A percentile compares a stretch with the other conserved stretches of the same genome.
These are phyloP conservation scores for Beverwykella pulmonaria DNA, from an alignment of 495 filamentous ascomycete genomes.

Conservation along the genomic window DNA sequence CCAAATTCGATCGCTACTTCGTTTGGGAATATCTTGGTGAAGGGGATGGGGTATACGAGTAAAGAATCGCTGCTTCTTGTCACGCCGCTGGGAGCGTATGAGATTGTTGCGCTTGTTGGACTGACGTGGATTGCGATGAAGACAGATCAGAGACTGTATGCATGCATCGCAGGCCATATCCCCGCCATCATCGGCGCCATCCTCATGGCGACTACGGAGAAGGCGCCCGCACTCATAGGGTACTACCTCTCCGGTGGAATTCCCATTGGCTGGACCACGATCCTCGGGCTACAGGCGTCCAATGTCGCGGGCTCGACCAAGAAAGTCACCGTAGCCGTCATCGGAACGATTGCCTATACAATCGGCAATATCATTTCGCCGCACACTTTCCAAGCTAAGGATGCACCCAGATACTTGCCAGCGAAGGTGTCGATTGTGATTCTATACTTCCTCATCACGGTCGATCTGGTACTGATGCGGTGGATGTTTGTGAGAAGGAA, in stretches of 20 bases:
- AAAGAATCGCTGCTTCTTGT: not conserved
- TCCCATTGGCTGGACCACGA: not conserved
- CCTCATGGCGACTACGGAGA: not conserved
- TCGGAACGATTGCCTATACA: not conserved
- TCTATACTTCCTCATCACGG: conserved; percentile 1
- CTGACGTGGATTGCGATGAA: conserved; percentile 1
- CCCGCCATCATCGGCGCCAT: not conserved
- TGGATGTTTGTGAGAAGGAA: not conserved
- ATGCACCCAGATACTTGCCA: not conserved
- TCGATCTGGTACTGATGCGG: not conserved
- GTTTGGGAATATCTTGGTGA: too few relatives aligned
- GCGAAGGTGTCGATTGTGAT: not conserved
- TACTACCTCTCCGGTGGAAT: not conserved
- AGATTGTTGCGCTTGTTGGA: not conserved
- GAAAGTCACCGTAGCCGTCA: not conserved
- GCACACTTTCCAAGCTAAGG: not conserved
- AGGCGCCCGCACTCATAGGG: not conserved
- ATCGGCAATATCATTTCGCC: conserved; percentile 1
- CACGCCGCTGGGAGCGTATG: not conserved
- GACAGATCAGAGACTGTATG: not conserved
- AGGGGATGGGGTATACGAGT: too few relatives aligned
- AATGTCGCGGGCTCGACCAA: not conserved
- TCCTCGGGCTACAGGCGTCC: not conserved
- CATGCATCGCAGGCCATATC: not conserved
- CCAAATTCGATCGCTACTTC: too few relatives aligned